Percentiles rank a stretch among this genome's conserved stretches.
Evolutionary conservation across 2,329 filamentous ascomycete species (phyloP).

Genomic region (Akanthomyces lecanii): DNA sequence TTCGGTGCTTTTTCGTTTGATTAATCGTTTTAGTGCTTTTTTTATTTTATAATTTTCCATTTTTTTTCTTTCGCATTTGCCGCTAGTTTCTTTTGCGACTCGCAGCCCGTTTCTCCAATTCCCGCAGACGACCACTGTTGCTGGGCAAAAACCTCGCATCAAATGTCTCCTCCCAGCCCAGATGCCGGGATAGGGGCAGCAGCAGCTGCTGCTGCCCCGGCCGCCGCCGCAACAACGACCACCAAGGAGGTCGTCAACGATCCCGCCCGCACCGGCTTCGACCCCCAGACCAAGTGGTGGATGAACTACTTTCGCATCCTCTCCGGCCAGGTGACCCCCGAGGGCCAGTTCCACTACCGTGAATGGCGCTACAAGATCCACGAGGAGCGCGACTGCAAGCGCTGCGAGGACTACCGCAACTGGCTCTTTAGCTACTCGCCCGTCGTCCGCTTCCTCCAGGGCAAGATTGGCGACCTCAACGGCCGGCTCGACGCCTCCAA

Average conservation of each 20-base stretch:
- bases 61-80: not conserved
- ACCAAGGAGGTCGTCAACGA: constrained; percentile 49
- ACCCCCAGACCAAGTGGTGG: constrained; percentile 62
- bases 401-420: constrained; percentile 76
- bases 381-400: constrained; percentile 72
- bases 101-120: not conserved
- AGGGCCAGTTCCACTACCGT: constrained; percentile 72
- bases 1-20: constrained; percentile 3
- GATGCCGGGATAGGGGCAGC: constrained; percentile 2
- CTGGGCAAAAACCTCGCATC: not conserved
- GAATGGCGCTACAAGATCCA: constrained; percentile 69
- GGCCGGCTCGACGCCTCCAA: constrained; percentile 69
- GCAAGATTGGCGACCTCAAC: constrained; percentile 75
- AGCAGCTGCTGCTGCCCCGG: not conserved
- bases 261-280: constrained; percentile 58
- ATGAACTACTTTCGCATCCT: constrained; percentile 83
- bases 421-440: constrained; percentile 84
- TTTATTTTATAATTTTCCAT: not conserved
- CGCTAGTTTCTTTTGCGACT: not conserved
- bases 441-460: constrained; percentile 77
- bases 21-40: constrained; percentile 1
- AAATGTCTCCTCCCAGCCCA: constrained; percentile 6
- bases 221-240: constrained; percentile 1
- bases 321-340: constrained; percentile 64
- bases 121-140: not conserved